phyloP scores from a whole-genome alignment of 148 eudicot species.

The Rhododendron ovatum region DNA sequence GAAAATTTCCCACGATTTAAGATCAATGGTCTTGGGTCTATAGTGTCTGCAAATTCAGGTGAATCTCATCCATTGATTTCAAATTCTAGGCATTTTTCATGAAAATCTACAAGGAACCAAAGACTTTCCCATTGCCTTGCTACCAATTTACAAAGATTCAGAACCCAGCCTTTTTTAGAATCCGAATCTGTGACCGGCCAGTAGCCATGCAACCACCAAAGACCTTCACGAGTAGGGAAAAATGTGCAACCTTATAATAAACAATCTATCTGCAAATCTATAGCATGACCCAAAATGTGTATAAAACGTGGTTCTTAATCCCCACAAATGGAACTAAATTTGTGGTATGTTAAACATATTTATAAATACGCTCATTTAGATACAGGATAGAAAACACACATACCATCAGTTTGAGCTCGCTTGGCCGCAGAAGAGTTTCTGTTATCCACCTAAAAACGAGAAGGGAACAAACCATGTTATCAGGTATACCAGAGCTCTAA shows the following conservation, averaged over 20 bases:
- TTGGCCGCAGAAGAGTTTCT: conserved; percentile 77
- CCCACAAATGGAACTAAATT: not conserved
- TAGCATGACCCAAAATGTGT: too few species aligned
- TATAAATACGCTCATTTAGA: not conserved
- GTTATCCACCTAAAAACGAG: conserved; percentile 58
- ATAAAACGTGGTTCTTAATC: not conserved
- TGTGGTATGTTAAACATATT: not conserved
- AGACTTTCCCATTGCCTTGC: not conserved
- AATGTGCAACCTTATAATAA: not conserved
- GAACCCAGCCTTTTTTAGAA: not conserved
- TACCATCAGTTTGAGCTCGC: conserved; percentile 94
- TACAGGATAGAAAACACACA: not conserved
- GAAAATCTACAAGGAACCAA: not conserved
- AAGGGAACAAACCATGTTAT: conserved; percentile 1
- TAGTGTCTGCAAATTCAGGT: not conserved
- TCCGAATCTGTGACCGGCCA: not conserved
- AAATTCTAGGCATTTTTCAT: not conserved
- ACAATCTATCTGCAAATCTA: not conserved
- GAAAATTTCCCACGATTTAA: too few species aligned
- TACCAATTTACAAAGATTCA: not conserved
- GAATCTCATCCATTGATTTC: not conserved
- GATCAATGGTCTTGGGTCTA: not conserved
- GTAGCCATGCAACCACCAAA: not conserved
- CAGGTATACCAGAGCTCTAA: not conserved
- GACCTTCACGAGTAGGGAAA: not conserved